Conservation (phyloP, 2,329 filamentous ascomycete species). For the Ceratocystiopsis brevicomis region DNA sequence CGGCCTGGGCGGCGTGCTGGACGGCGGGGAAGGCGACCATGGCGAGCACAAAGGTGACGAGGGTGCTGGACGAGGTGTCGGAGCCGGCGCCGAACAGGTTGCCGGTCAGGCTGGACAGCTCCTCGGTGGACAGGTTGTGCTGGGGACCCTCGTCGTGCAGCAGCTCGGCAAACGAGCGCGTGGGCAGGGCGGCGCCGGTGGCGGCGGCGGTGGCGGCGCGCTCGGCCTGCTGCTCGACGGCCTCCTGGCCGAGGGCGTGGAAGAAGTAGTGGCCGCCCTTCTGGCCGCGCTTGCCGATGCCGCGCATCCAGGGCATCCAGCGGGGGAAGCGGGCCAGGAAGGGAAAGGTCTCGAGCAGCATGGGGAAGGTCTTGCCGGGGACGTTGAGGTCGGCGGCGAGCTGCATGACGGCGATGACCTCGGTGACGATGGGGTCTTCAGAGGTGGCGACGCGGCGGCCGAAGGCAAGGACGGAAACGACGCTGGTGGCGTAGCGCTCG, state of each 20-base stretch:
- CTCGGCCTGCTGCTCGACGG: conserved; percentile 16
- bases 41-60: conserved; percentile 29
- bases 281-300: conserved; percentile 20
- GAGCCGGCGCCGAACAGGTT: conserved; percentile 29
- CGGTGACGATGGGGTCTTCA: conserved; percentile 37
- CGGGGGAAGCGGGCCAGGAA: conserved; percentile 28
- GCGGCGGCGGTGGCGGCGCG: conserved; percentile 12
- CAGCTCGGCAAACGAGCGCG: conserved; percentile 23
- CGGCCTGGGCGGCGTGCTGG: conserved; percentile 27
- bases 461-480: conserved; percentile 37
- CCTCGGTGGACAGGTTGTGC: conserved; percentile 23
- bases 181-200: conserved; percentile 10
- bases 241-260: conserved; percentile 31
- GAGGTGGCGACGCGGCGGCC: conserved; percentile 30
- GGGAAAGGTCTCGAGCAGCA: conserved; percentile 37
- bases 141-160: conserved; percentile 28
- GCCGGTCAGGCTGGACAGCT: conserved; percentile 27
- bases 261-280: conserved; percentile 31
- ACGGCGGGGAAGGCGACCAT: conserved; percentile 29
- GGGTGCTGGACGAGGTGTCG: conserved; percentile 28
- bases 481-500: conserved; percentile 32
- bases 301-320: conserved; percentile 30
- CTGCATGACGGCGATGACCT: conserved; percentile 39
- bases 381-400: conserved; percentile 36
- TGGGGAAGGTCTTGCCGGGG: conserved; percentile 33